Percentiles rank a stretch among this genome's conserved stretches.
phyloP scores from a whole-genome alignment of 73 alveolate species.

The Blepharisma stoltei region DNA sequence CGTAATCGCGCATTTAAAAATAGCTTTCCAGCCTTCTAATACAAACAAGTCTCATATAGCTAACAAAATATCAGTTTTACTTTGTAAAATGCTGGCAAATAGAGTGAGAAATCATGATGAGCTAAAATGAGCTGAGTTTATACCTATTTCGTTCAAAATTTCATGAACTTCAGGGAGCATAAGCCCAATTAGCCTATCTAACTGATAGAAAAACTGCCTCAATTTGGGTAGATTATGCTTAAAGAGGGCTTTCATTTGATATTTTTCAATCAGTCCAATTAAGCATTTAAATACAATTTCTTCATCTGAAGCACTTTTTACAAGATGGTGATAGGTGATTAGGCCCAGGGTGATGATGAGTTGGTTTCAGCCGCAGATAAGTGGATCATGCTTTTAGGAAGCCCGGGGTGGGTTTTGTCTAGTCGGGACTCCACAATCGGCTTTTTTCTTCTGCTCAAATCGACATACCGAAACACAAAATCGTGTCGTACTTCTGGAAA shows the following conservation, averaged over 20 bases:
- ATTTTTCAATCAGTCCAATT: constrained; percentile 28
- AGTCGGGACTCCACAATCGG: constrained; percentile 67
- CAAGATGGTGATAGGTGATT: too few species aligned
- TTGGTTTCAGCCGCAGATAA: constrained; percentile 85
- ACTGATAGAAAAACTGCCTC: constrained; percentile 72
- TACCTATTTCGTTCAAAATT: constrained; percentile 62
- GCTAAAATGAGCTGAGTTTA: constrained; percentile 54
- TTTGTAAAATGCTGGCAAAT: constrained; percentile 66
- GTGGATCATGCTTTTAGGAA: constrained; percentile 93
- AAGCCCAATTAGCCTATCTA: constrained; percentile 77
- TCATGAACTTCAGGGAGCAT: constrained; percentile 73
- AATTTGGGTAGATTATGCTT: constrained; percentile 63
- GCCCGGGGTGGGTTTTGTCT: constrained; percentile 81
- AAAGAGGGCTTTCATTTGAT: constrained; percentile 2
- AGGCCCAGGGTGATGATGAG: constrained; percentile 56
- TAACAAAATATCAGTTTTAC: constrained; percentile 39
- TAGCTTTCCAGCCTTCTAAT: constrained; percentile 61
- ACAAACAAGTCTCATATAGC: constrained; percentile 55
- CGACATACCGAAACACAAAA: constrained; percentile 59
- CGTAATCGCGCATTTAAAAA: constrained; percentile 49
- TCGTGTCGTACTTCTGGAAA: constrained; percentile 44
- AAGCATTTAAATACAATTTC: constrained; percentile 45
- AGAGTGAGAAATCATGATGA: constrained; percentile 90
- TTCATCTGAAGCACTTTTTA: too few species aligned
- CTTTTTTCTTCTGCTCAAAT: constrained; percentile 48